Evolutionary conservation across 1,284 basidiomycete species (phyloP).

Genomic region (Trichosporon sp.): DNA sequence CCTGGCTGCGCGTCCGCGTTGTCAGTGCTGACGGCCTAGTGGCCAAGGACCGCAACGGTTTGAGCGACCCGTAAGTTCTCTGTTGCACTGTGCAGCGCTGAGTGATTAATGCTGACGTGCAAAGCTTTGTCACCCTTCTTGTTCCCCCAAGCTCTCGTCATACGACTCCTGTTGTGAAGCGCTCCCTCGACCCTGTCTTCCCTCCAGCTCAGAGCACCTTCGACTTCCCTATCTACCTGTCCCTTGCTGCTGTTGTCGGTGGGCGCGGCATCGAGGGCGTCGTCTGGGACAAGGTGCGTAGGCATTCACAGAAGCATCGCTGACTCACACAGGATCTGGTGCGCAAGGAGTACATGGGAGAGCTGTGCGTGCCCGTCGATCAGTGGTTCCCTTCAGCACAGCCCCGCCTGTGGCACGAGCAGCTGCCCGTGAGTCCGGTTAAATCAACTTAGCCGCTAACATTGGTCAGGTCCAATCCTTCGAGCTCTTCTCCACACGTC

Average conservation of each 20-base stretch:
- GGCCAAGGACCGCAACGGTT: constrained; percentile 52
- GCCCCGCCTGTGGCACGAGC: constrained; percentile 35
- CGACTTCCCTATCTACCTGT: constrained; percentile 74
- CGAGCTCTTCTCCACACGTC: constrained; percentile 55
- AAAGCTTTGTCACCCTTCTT: constrained; percentile 65
- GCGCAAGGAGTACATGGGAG: constrained; percentile 89
- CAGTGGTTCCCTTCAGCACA: constrained; percentile 66
- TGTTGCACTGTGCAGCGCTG: constrained; percentile 61
- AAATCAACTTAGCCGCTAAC: neutral
- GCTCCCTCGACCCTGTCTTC: constrained; percentile 70
- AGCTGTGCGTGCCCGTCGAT: constrained; percentile 66
- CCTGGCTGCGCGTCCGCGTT: constrained; percentile 47
- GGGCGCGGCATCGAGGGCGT: constrained; percentile 68
- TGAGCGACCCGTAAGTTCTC: constrained; percentile 49
- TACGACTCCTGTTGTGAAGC: constrained; percentile 73
- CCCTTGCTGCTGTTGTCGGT: constrained; percentile 65
- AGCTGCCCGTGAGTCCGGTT: constrained; percentile 31
- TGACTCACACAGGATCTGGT: constrained; percentile 51
- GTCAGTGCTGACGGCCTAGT: constrained; percentile 48
- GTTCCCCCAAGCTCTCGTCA: constrained; percentile 59
- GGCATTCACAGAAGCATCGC: neutral
- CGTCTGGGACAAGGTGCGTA: constrained; percentile 84
- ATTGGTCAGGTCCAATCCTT: constrained; percentile 5
- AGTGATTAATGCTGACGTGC: constrained; percentile 60
- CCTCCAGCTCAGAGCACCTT: constrained; percentile 70